These are phyloP conservation scores for Venturia nashicola DNA, from an alignment of 2,329 filamentous ascomycete species.

Conservation along the genomic window DNA sequence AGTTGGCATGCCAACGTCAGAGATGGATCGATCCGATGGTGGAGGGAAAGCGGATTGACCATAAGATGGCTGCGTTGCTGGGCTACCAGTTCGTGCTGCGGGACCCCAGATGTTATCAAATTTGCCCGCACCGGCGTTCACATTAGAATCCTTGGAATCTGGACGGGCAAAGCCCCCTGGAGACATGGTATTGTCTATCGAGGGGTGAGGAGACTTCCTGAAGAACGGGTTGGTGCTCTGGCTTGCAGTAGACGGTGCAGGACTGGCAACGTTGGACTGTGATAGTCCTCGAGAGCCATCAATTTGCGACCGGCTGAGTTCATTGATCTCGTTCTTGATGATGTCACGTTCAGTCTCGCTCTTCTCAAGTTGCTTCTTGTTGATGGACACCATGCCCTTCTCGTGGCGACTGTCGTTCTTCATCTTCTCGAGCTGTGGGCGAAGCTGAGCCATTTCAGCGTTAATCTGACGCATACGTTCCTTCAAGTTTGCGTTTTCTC, in stretches of 20 bases:
- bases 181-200: conserved; percentile 37
- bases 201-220: conserved; percentile 43
- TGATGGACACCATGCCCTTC: conserved; percentile 92
- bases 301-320: conserved; percentile 19
- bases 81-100: conserved; percentile 33
- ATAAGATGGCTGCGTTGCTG: conserved; percentile 48
- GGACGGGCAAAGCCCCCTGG: conserved; percentile 32
- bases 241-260: conserved; percentile 49
- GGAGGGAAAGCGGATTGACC: conserved; percentile 21
- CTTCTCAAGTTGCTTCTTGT: conserved; percentile 91
- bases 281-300: conserved; percentile 1
- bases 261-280: conserved; percentile 36
- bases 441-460: conserved; percentile 68
- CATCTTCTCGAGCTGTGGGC: conserved; percentile 85
- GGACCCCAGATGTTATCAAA: conserved; percentile 84
- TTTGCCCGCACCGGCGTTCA: conserved; percentile 29
- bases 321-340: conserved; percentile 64
- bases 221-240: conserved; percentile 90
- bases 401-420: conserved; percentile 87
- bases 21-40: conserved; percentile 31
- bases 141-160: conserved; percentile 19
- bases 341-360: conserved; percentile 83
- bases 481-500: conserved; percentile 75
- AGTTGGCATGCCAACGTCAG: conserved; percentile 40
- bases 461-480: conserved; percentile 79